A percentile compares a stretch with the other conserved stretches of the same genome.
These are phyloP conservation scores for Truncatella angustata DNA, from an alignment of 2,329 filamentous ascomycete genomes.

Conservation along the genomic window DNA sequence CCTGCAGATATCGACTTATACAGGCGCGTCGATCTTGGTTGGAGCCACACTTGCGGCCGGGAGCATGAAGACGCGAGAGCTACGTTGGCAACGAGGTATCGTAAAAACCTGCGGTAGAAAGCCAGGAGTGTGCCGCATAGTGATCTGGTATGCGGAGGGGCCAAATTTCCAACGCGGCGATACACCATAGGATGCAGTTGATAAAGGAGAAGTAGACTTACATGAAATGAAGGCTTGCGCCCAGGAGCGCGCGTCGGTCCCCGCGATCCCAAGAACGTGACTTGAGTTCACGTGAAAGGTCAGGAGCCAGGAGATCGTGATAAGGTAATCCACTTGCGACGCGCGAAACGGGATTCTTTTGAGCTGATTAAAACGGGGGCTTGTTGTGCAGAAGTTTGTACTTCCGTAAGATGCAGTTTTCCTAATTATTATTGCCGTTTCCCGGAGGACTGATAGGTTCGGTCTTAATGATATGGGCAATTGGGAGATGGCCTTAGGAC, in stretches of 20 bases:
- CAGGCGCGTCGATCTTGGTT: neutral
- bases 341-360: neutral
- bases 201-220: neutral
- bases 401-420: too few species aligned
- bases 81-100: neutral
- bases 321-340: conserved; percentile 3
- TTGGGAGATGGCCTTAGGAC: conserved; percentile 4
- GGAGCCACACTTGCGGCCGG: neutral
- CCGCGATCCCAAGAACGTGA: conserved; percentile 10
- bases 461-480: neutral
- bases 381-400: too few species aligned
- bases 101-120: too few species aligned
- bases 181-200: neutral
- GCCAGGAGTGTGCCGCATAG: too few species aligned
- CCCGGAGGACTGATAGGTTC: neutral
- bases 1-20: conserved; percentile 2
- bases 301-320: conserved; percentile 2
- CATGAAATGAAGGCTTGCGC: neutral
- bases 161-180: neutral
- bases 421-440: neutral
- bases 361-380: neutral
- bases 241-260: conserved; percentile 4
- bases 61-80: neutral
- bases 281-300: conserved; percentile 10
- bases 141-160: too few species aligned